Percentiles rank a stretch among this genome's conserved stretches.
Evolutionary conservation across 176 grass and related monocot genomes (phyloP).

Genomic region (Pharus latifolius): DNA sequence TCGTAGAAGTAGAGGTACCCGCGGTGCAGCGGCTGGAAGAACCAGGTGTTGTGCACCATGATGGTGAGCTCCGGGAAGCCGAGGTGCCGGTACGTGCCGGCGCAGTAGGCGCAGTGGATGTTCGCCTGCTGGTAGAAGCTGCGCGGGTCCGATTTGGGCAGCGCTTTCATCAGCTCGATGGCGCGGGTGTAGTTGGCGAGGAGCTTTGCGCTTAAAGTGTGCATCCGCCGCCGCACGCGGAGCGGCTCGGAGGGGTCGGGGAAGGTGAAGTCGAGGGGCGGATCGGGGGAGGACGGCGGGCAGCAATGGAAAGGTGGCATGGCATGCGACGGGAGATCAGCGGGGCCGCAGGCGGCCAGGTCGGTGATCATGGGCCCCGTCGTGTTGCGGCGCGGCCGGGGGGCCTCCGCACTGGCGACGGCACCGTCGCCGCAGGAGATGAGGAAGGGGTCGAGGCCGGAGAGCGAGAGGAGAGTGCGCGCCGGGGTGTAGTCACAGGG

Average conservation of each 20-base stretch:
- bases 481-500: neutral
- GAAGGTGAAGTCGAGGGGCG: constrained; percentile 19
- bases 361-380: constrained; percentile 9
- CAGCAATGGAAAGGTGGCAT: constrained; percentile 22
- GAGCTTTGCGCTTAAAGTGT: constrained; percentile 15
- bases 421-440: too few species aligned
- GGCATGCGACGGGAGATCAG: constrained; percentile 7
- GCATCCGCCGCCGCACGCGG: constrained; percentile 3
- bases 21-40: constrained; percentile 51
- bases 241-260: constrained; percentile 5
- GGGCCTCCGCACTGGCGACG: neutral
- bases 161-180: constrained; percentile 42
- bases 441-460: too few species aligned
- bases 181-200: constrained; percentile 46
- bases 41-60: constrained; percentile 45
- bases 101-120: constrained; percentile 72
- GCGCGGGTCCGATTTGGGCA: constrained; percentile 10
- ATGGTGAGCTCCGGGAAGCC: constrained; percentile 23
- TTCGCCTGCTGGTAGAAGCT: constrained; percentile 60
- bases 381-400: neutral
- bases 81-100: constrained; percentile 32
- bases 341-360: constrained; percentile 2
- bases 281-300: constrained; percentile 6
- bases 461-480: too few species aligned
- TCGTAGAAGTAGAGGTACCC: constrained; percentile 50